Base-by-base conservation (phyloP, 177 flowering plant genomes). In the Telopea speciosissima region DNA sequence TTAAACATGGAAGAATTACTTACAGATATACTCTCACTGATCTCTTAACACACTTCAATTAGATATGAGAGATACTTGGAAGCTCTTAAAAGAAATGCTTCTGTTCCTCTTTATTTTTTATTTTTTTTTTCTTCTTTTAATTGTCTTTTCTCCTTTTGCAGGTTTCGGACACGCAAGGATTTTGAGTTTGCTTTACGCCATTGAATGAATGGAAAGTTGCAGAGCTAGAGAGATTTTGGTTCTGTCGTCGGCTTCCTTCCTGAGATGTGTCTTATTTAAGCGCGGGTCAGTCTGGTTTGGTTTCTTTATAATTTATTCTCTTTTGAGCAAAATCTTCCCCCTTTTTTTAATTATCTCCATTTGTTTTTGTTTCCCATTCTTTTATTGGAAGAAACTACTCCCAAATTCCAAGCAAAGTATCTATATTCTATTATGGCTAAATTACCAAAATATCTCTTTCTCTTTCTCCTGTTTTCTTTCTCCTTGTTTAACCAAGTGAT, bases 121-220 rank as follows among this genome's bases (percentile, higher is more conserved):
- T n/a, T n/a, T n/a, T n/a, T n/a, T n/a, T n/a, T 2, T 28, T 28
- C 4, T 28, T 28, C 31, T 28, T 28, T 42, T 36, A 36, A 36
- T 36, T 36, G 3, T 31, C 1, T 9, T 24, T 5, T 14, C 8
- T 60, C 66, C 45, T 56, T 40, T 28, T 42, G 36, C 73, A 33
- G 79, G 85, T 78, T 78, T 72, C 82, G 54, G 74, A 75, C 79
- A 85, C 84, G 86, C 85, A 76, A 80, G 28, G 76, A 70, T 73
- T 33, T 75, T 75, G 77, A 65, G 40, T 65, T 73, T 77, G 80
- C 80, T 79, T 85, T 78, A 78, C 80, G 84, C 84, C 76, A 83
- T 74, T 80, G 14, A 16, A 28, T 28, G 78, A 74, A 31, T 68
- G 65, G 65, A 68, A 73, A 67, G 54, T 24, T 73, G 62, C 58